A percentile compares a stretch with the other conserved stretches of the same genome.
Conservation (phyloP, 2,329 filamentous ascomycete species). For the Pleochaeta shiraiana region DNA sequence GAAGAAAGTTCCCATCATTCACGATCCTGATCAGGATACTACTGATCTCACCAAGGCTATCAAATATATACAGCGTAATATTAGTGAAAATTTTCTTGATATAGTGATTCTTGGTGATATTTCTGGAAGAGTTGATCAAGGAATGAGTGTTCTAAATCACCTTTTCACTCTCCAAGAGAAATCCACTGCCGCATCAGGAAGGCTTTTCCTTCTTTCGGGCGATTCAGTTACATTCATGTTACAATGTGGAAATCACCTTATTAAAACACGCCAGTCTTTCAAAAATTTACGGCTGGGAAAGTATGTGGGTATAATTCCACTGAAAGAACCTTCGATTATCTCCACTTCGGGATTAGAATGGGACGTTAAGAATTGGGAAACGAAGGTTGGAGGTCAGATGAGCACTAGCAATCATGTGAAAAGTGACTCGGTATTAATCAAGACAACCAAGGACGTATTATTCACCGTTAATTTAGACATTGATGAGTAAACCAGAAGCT, state of each 20-base stretch:
- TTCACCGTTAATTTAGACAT: slow-evolving; percentile 44
- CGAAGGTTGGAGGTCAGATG: slow-evolving; percentile 46
- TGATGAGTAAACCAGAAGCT: neutral
- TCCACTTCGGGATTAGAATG: slow-evolving; percentile 67
- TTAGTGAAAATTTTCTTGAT: slow-evolving; percentile 23
- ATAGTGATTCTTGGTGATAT: slow-evolving; percentile 72
- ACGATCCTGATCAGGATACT: slow-evolving; percentile 60
- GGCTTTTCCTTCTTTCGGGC: slow-evolving; percentile 61
- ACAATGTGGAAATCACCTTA: slow-evolving; percentile 37
- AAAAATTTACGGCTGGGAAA: slow-evolving; percentile 26
- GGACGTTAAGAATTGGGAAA: slow-evolving; percentile 72
- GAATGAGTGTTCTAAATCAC: slow-evolving; percentile 71
- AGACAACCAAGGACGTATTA: slow-evolving; percentile 40
- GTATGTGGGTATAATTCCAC: slow-evolving; percentile 68
- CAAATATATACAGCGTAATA: slow-evolving; percentile 24
- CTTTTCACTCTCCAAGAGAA: slow-evolving; percentile 41
- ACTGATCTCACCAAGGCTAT: slow-evolving; percentile 85
- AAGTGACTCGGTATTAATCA: slow-evolving; percentile 34
- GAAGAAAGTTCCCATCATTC: slow-evolving; percentile 35
- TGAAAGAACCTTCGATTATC: slow-evolving; percentile 60
- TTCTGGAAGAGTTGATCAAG: slow-evolving; percentile 82
- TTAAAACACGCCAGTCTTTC: slow-evolving; percentile 17
- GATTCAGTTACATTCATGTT: slow-evolving; percentile 64
- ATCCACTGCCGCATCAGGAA: slow-evolving; percentile 27
- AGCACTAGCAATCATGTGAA: slow-evolving; percentile 68